Percentiles rank a stretch among this genome's conserved stretches.
Evolutionary conservation across 192 early-diverging fungal genomes (phyloP).

Genomic region (Gonapodya prolifera): DNA sequence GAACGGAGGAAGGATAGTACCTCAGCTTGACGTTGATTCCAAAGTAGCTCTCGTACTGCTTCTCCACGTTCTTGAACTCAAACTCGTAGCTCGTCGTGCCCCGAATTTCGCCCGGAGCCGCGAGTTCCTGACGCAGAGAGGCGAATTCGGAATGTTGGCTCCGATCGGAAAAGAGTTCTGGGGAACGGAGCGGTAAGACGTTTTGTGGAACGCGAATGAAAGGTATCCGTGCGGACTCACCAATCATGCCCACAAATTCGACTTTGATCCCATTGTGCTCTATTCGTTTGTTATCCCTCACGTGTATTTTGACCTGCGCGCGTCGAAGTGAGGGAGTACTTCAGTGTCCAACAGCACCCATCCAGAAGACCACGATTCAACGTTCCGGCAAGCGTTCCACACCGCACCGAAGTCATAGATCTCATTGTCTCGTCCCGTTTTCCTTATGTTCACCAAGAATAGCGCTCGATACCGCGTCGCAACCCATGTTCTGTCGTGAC

Average conservation of each 20-base stretch:
- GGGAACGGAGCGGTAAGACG: conserved; percentile 2
- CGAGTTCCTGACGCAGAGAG: conserved; percentile 85
- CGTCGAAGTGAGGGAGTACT: background rate
- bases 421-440: no score
- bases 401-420: no score
- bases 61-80: conserved; percentile 99
- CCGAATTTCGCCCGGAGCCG: conserved; percentile 81
- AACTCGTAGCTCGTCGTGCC: conserved; percentile 74
- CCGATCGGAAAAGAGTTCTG: conserved; percentile 90
- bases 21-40: conserved; percentile 96
- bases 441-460: no score
- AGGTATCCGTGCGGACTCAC: conserved; percentile 26
- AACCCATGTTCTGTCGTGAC: background rate
- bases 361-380: no score
- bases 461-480: background rate
- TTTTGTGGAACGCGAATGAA: background rate
- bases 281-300: conserved; percentile 80
- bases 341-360: background rate
- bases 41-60: conserved; percentile 95
- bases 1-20: conserved; percentile 9
- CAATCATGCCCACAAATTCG: conserved; percentile 96
- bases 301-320: conserved; percentile 53
- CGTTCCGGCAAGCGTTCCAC: no score
- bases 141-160: conserved; percentile 93
- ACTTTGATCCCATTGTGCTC: conserved; percentile 99